A percentile compares a stretch with the other conserved stretches of the same genome.
phyloP scores from a whole-genome alignment of 2,329 filamentous ascomycete species.

The Microcyclosporella mali region DNA sequence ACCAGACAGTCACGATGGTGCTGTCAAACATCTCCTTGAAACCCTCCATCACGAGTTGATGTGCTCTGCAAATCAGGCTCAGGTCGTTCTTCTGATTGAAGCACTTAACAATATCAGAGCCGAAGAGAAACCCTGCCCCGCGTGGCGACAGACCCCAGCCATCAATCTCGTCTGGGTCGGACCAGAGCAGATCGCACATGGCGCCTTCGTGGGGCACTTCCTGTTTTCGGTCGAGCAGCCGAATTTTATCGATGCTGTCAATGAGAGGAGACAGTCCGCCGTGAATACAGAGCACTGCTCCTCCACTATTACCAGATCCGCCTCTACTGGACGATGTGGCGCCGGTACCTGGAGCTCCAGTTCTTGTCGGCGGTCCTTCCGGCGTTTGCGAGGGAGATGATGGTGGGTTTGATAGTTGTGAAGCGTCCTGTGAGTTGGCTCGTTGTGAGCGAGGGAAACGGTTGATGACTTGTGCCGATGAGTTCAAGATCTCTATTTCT shows the following conservation, averaged over 20 bases:
- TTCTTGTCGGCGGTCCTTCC: conserved; percentile 29
- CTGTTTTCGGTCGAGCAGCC: conserved; percentile 90
- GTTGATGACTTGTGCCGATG: conserved; percentile 71
- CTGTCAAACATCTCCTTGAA: conserved; percentile 99
- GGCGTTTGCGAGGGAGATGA: conserved; percentile 37
- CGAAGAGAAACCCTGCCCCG: conserved; percentile 92
- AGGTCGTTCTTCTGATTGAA: conserved; percentile 96
- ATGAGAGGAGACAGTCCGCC: conserved; percentile 87
- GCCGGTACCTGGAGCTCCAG: conserved; percentile 70
- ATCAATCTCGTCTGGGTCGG: conserved; percentile 94
- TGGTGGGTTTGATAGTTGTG: conserved; percentile 23
- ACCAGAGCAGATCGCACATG: conserved; percentile 98
- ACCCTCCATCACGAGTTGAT: conserved; percentile 98
- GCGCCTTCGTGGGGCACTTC: conserved; percentile 97
- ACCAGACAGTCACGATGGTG: conserved; percentile 96
- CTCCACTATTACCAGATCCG: conserved; percentile 56
- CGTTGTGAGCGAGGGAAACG: conserved; percentile 52
- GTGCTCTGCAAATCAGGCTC: conserved; percentile 83
- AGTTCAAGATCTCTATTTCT: conserved; percentile 90
- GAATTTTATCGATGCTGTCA: conserved; percentile 91
- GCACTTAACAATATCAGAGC: conserved; percentile 86
- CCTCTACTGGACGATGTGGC: conserved; percentile 64
- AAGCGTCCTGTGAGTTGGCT: conserved; percentile 13
- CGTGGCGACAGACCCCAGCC: conserved; percentile 93
- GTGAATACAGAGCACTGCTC: conserved; percentile 90